These are phyloP conservation scores for Nidula microcarpa DNA, from an alignment of 768 basidiomycete genomes.

Conservation along the genomic window DNA sequence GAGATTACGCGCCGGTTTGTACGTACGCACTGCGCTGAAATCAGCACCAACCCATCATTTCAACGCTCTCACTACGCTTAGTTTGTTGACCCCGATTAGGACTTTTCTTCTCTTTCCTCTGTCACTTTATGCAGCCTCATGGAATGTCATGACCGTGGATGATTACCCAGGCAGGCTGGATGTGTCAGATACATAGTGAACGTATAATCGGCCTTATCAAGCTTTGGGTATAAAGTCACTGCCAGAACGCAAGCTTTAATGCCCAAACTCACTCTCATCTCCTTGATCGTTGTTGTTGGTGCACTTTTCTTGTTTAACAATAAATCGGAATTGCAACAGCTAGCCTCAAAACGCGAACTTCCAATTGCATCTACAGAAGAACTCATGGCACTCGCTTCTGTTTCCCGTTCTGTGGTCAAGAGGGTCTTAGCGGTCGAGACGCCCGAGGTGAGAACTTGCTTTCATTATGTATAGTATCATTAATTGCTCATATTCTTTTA, in stretches of 20 bases:
- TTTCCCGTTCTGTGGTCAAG: constrained; percentile 71
- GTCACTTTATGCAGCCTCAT: neutral
- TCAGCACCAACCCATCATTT: too few relatives aligned
- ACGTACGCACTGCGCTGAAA: too few relatives aligned
- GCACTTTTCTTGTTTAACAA: neutral
- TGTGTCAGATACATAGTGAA: too few relatives aligned
- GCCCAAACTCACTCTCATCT: neutral
- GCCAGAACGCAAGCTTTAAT: too few relatives aligned
- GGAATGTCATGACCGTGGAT: too few relatives aligned
- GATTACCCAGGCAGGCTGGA: too few relatives aligned
- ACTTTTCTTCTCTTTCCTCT: neutral
- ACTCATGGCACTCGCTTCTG: constrained; percentile 23
- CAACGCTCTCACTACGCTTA: neutral
- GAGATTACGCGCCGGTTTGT: too few relatives aligned
- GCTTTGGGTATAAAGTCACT: too few relatives aligned
- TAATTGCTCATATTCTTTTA: constrained; percentile 19
- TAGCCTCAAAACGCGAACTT: neutral
- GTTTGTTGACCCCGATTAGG: neutral
- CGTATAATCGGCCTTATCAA: too few relatives aligned
- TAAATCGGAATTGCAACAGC: neutral
- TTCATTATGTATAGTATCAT: constrained; percentile 1
- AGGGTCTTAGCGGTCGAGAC: constrained; percentile 76
- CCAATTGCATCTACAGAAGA: neutral
- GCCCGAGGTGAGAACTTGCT: constrained; percentile 45
- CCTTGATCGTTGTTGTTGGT: neutral